Percentiles rank a stretch among this genome's conserved stretches.
Evolutionary conservation across 495 filamentous ascomycete species (phyloP).

Genomic region (Lasiosphaeria hispida): DNA sequence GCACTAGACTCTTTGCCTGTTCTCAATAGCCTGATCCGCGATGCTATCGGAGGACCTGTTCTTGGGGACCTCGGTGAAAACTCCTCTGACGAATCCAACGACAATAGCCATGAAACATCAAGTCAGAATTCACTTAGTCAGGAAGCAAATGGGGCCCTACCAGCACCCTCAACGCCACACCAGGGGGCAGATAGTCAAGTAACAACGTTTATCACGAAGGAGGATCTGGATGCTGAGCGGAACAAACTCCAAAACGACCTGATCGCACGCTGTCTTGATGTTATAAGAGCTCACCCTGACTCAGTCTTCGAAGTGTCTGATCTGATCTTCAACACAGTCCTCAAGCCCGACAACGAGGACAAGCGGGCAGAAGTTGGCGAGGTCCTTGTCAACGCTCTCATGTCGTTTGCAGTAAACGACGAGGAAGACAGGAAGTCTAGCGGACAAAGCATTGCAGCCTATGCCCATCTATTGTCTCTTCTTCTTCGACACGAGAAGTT

Average conservation of each 20-base stretch:
- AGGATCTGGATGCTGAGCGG: constrained; percentile 81
- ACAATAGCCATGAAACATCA: constrained; percentile 18
- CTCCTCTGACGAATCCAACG: constrained; percentile 26
- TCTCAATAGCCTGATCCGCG: constrained; percentile 18
- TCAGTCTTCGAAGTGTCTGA: constrained; percentile 91
- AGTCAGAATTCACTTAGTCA: constrained; percentile 16
- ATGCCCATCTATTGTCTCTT: constrained; percentile 87
- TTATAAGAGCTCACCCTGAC: constrained; percentile 81
- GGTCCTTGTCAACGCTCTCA: constrained; percentile 80
- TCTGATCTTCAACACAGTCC: constrained; percentile 72
- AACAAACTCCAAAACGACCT: constrained; percentile 68
- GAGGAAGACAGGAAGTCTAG: constrained; percentile 73
- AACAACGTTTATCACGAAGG: constrained; percentile 53
- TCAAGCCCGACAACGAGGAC: constrained; percentile 63
- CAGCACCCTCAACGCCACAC: constrained; percentile 8
- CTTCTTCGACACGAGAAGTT: constrained; percentile 80
- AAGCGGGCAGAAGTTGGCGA: constrained; percentile 71
- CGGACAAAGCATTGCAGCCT: constrained; percentile 67
- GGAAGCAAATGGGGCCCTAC: constrained; percentile 1
- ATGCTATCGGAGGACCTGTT: constrained; percentile 11
- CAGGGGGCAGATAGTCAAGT: neutral
- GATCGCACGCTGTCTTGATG: constrained; percentile 85
- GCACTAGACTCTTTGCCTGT: constrained; percentile 26
- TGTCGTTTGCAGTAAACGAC: constrained; percentile 75
- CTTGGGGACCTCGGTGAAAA: constrained; percentile 21